These are phyloP conservation scores for Eucalyptus caleyi DNA, from an alignment of 345 rosid genomes.

Conservation along the genomic window DNA sequence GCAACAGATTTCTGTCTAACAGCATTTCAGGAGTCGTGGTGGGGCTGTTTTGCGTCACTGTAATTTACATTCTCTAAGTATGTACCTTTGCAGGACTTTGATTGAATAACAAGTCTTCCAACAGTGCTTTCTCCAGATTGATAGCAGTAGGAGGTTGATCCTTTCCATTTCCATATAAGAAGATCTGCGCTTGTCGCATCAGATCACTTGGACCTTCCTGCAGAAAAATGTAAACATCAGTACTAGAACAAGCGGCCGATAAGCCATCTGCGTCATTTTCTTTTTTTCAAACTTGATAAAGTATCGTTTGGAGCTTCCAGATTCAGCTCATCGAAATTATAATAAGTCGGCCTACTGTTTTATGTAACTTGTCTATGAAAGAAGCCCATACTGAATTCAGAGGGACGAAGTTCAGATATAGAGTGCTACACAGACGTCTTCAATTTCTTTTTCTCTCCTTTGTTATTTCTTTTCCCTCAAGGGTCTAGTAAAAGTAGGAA, in stretches of 20 bases:
- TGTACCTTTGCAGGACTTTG: slow-evolving; percentile 26
- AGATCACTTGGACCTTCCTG: slow-evolving; percentile 16
- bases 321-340: neutral
- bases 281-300: neutral
- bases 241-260: neutral
- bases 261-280: neutral
- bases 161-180: slow-evolving; percentile 27
- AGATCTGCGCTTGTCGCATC: slow-evolving; percentile 19
- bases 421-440: neutral
- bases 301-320: neutral
- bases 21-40: neutral
- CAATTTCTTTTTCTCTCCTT: neutral
- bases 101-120: slow-evolving; percentile 21
- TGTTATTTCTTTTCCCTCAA: neutral
- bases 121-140: slow-evolving; percentile 10
- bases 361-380: neutral
- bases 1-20: neutral
- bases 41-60: neutral
- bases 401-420: neutral
- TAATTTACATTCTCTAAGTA: neutral
- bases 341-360: neutral
- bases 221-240: neutral
- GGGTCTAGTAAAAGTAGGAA: neutral
- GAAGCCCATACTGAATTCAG: neutral
- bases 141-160: slow-evolving; percentile 28